These are phyloP conservation scores for Alternaria sp. DNA, from an alignment of 2,329 filamentous ascomycete species.

Conservation along the genomic window DNA sequence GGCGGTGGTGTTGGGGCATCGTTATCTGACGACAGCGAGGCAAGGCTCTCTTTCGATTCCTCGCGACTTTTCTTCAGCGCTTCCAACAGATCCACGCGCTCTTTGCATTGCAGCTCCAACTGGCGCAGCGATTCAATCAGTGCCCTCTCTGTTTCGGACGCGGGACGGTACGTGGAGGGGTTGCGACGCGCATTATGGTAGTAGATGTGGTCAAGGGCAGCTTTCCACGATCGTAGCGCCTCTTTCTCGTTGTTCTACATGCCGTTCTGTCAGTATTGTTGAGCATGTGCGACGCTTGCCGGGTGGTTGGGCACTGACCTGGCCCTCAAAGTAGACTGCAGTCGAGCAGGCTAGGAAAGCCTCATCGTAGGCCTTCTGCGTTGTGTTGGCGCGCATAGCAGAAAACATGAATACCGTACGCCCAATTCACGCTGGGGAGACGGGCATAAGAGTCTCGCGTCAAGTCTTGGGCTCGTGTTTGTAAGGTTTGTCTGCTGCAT, in stretches of 20 bases:
- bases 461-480: constrained; percentile 25
- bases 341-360: constrained; percentile 94
- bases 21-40: constrained; percentile 27
- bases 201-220: constrained; percentile 86
- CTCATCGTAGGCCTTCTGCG: constrained; percentile 98
- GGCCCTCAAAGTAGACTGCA: constrained; percentile 92
- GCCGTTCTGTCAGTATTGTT: constrained; percentile 7
- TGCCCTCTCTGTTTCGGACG: constrained; percentile 83
- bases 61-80: constrained; percentile 73
- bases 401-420: constrained; percentile 17
- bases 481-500: constrained; percentile 32
- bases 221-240: constrained; percentile 88
- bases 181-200: constrained; percentile 82
- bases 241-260: constrained; percentile 85
- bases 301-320: constrained; percentile 64
- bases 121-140: constrained; percentile 81
- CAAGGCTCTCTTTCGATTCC: constrained; percentile 57
- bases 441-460: constrained; percentile 18
- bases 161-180: constrained; percentile 72
- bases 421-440: constrained; percentile 49
- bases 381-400: constrained; percentile 67
- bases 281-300: background rate
- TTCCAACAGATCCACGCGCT: constrained; percentile 87
- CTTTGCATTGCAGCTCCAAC: constrained; percentile 90
- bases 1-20: constrained; percentile 39